These are phyloP conservation scores for Salix udensis DNA, from an alignment of 345 rosid genomes.

Conservation along the genomic window DNA sequence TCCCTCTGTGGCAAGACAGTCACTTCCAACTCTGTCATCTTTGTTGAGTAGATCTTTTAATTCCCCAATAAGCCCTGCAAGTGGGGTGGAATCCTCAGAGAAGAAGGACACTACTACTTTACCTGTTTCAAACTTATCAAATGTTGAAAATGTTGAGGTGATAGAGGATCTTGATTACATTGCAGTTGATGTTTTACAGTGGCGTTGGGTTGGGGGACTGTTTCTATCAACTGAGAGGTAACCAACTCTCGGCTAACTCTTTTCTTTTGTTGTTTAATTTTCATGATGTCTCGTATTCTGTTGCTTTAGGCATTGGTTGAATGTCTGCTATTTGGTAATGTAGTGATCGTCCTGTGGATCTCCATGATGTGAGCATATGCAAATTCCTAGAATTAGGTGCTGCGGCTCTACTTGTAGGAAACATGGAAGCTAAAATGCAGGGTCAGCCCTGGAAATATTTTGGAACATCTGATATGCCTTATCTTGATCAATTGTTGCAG, in stretches of 20 bases:
- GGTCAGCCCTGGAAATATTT: constrained; percentile 90
- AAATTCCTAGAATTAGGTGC: constrained; percentile 95
- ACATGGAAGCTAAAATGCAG: constrained; percentile 89
- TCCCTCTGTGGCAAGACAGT: constrained; percentile 65
- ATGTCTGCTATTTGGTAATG: constrained; percentile 9
- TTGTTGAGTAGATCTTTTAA: constrained; percentile 81
- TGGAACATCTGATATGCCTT: constrained; percentile 90
- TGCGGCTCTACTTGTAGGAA: constrained; percentile 88
- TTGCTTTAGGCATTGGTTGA: constrained; percentile 7
- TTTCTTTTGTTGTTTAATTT: neutral
- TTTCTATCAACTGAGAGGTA: constrained; percentile 66
- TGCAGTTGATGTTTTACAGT: constrained; percentile 68
- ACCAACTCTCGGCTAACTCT: neutral
- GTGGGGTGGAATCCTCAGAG: constrained; percentile 58
- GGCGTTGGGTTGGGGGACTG: constrained; percentile 83
- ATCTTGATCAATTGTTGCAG: constrained; percentile 89
- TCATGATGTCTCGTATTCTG: neutral
- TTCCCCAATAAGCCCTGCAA: constrained; percentile 70
- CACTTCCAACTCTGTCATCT: constrained; percentile 72
- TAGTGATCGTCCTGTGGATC: constrained; percentile 58
- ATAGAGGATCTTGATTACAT: constrained; percentile 66
- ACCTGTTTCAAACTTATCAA: constrained; percentile 62
- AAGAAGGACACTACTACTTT: constrained; percentile 53
- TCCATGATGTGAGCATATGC: constrained; percentile 64
- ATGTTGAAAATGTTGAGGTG: constrained; percentile 54